phyloP scores from a whole-genome alignment of 2,329 filamentous ascomycete species.

The Talaromyces pinophilus region DNA sequence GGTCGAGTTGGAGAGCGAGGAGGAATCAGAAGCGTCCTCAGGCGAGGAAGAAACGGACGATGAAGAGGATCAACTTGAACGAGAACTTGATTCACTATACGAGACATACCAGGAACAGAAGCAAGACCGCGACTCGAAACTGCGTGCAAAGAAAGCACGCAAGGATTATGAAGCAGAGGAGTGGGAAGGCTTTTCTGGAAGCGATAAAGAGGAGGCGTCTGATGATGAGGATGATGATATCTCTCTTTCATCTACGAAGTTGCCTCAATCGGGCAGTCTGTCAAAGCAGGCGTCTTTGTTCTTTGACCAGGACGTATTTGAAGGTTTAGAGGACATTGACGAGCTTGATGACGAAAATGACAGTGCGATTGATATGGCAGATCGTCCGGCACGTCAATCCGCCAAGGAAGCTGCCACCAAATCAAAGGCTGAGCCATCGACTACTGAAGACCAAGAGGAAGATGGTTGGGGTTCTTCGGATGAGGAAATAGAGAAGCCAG shows the following conservation, averaged over 20 bases:
- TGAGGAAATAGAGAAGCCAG: slow-evolving; percentile 36
- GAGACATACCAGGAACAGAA: slow-evolving; percentile 79
- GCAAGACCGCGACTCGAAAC: slow-evolving; percentile 79
- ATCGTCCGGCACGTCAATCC: slow-evolving; percentile 26
- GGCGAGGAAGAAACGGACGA: slow-evolving; percentile 68
- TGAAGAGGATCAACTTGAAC: slow-evolving; percentile 78
- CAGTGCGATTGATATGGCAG: slow-evolving; percentile 40
- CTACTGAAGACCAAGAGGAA: slow-evolving; percentile 29
- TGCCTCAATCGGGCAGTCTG: slow-evolving; percentile 54
- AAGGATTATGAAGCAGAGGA: slow-evolving; percentile 81
- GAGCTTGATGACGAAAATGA: slow-evolving; percentile 55
- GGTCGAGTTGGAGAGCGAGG: slow-evolving; percentile 59
- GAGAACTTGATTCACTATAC: slow-evolving; percentile 85
- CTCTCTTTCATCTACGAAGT: slow-evolving; percentile 35
- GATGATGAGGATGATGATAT: slow-evolving; percentile 56
- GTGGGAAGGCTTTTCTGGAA: slow-evolving; percentile 84
- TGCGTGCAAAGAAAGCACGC: slow-evolving; percentile 83
- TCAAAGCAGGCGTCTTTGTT: slow-evolving; percentile 84
- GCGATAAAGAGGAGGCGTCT: slow-evolving; percentile 59
- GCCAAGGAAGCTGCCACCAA: slow-evolving; percentile 29
- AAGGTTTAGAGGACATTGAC: slow-evolving; percentile 70
- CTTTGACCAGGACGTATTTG: slow-evolving; percentile 94
- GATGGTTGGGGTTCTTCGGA: slow-evolving; percentile 37
- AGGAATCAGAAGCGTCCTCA: slow-evolving; percentile 57
- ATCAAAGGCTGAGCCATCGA: slow-evolving; percentile 23